Evolutionary conservation across 805 yeast species (phyloP).

Genomic region (Hanseniaspora guilliermondii): DNA sequence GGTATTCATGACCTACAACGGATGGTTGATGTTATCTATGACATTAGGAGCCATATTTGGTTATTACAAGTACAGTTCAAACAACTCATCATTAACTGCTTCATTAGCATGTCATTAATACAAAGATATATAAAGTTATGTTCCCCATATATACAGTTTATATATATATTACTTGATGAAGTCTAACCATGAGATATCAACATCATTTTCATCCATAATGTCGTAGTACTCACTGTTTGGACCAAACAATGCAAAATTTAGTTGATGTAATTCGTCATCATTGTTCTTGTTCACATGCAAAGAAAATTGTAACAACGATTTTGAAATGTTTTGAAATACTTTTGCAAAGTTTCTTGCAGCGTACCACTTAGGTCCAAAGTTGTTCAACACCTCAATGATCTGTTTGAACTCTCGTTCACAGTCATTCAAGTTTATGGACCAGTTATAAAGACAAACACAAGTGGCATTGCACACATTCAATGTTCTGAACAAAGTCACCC

Average conservation of each 20-base stretch:
- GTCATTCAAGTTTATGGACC: slow-evolving; percentile 36
- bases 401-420: slow-evolving; percentile 36
- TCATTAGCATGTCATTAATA: slow-evolving; percentile 12
- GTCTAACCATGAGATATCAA: slow-evolving; percentile 35
- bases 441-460: slow-evolving; percentile 35
- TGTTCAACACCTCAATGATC: slow-evolving; percentile 35
- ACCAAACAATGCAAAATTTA: slow-evolving; percentile 32
- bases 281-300: slow-evolving; percentile 28
- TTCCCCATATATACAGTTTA: background rate
- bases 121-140: background rate
- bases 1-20: slow-evolving; percentile 76
- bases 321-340: slow-evolving; percentile 34
- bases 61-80: slow-evolving; percentile 36
- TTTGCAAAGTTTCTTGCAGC: slow-evolving; percentile 35
- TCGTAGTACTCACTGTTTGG: slow-evolving; percentile 36
- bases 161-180: slow-evolving; percentile 16
- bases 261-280: slow-evolving; percentile 30
- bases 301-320: slow-evolving; percentile 36
- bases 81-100: background rate
- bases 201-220: slow-evolving; percentile 35
- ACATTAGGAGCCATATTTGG: slow-evolving; percentile 63
- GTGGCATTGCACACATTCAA: slow-evolving; percentile 37
- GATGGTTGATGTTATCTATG: slow-evolving; percentile 71
- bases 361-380: slow-evolving; percentile 37
- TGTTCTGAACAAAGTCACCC: slow-evolving; percentile 39